A percentile compares a stretch with the other conserved stretches of the same genome.
Conservation (phyloP, 139 green algal species). For the Closterium sp. region DNA sequence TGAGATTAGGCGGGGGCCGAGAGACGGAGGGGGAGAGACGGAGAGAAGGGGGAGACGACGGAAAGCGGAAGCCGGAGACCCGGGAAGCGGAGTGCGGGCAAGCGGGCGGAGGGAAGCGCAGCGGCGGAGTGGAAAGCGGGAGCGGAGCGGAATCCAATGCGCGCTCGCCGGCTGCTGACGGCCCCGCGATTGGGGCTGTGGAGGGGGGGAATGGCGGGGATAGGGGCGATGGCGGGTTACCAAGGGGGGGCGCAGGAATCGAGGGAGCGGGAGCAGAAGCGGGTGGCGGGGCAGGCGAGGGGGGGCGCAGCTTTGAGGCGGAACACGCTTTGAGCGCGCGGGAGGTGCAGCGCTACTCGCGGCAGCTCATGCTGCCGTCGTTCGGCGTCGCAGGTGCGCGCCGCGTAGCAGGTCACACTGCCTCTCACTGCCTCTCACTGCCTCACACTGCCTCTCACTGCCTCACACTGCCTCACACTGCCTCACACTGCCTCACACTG, state of each 20-base stretch:
- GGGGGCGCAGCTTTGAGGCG: neutral
- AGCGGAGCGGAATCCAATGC: neutral
- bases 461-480: no score
- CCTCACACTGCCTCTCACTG: no score
- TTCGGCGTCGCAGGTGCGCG: constrained; percentile 36
- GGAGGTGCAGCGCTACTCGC: constrained; percentile 30
- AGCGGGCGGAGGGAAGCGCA: neutral
- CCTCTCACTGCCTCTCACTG: no score
- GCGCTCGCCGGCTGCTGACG: neutral
- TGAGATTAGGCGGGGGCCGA: neutral
- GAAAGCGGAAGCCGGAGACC: neutral
- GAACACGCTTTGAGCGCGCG: neutral
- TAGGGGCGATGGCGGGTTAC: no score
- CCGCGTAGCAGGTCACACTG: neutral
- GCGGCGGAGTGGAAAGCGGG: neutral
- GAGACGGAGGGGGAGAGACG: neutral
- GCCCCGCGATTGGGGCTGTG: no score
- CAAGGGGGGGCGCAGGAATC: neutral
- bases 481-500: no score
- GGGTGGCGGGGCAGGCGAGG: no score
- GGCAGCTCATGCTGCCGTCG: constrained; percentile 26
- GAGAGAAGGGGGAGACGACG: neutral
- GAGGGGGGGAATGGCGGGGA: neutral
- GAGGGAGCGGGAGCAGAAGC: neutral
- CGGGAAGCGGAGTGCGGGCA: neutral